phyloP scores from a whole-genome alignment of 768 basidiomycete genomes.

The Calvatia gigantea region DNA sequence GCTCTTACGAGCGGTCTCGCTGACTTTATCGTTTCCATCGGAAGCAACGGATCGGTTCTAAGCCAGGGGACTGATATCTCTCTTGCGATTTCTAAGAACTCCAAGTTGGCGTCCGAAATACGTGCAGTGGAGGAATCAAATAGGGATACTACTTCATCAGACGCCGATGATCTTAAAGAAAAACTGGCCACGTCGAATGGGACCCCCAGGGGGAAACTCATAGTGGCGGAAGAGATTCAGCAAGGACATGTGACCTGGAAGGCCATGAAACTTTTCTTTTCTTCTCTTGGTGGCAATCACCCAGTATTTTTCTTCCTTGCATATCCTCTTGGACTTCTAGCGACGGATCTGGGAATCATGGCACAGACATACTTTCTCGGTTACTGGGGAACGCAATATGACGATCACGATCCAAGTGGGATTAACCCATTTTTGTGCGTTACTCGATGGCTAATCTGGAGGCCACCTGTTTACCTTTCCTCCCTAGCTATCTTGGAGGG shows the following conservation, averaged over 20 bases:
- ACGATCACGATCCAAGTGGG: conserved; percentile 15
- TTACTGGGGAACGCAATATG: conserved; percentile 44
- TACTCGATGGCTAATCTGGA: conserved; percentile 31
- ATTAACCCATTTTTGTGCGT: conserved; percentile 29
- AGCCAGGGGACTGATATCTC: conserved; percentile 45
- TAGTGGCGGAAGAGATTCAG: conserved; percentile 56
- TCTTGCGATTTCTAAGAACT: conserved; percentile 41
- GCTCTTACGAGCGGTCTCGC: conserved; percentile 51
- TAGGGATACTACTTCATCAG: conserved; percentile 22
- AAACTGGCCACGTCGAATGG: conserved; percentile 11
- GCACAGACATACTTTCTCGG: conserved; percentile 37
- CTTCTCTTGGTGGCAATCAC: conserved; percentile 28
- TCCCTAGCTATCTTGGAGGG: conserved; percentile 40
- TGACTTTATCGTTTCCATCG: conserved; percentile 53
- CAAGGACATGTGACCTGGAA: conserved; percentile 53
- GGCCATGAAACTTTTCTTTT: conserved; percentile 35
- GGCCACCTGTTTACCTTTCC: not conserved
- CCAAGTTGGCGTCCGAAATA: conserved; percentile 24
- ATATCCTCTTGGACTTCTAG: conserved; percentile 21
- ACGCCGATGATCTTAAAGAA: conserved; percentile 20
- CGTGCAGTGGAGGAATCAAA: conserved; percentile 24
- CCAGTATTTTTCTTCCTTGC: conserved; percentile 27
- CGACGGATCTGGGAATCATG: conserved; percentile 20
- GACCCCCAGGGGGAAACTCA: conserved; percentile 45
- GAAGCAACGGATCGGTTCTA: conserved; percentile 47